Evolutionary conservation across 306 rosid species (phyloP).

Genomic region (Begonia loranthoides): DNA sequence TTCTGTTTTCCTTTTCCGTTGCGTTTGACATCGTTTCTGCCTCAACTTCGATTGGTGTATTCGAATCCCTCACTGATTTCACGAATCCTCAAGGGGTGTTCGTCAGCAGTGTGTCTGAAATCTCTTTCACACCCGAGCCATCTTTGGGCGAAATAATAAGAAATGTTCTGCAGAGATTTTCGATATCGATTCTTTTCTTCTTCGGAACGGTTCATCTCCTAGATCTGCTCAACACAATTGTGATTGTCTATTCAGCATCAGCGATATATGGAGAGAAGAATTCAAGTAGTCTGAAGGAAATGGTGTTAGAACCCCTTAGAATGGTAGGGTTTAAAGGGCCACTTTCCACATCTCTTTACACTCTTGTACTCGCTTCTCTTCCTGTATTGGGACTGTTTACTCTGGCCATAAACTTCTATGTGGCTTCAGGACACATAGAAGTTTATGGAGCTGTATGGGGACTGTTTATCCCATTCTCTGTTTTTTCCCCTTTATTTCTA

Average conservation of each 20-base stretch:
- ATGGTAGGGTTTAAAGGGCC: conserved; percentile 21
- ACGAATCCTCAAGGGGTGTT: no score
- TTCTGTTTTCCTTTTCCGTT: conserved; percentile 32
- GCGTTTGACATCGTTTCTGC: conserved; percentile 27
- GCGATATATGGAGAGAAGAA: conserved; percentile 15
- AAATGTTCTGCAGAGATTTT: background rate
- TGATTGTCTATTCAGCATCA: conserved; percentile 24
- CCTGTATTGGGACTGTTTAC: conserved; percentile 15
- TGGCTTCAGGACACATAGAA: conserved; percentile 2
- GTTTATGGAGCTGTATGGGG: conserved; percentile 2
- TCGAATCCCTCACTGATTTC: conserved; percentile 4
- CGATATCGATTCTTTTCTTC: background rate
- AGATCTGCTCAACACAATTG: conserved; percentile 17
- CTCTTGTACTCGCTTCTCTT: conserved; percentile 16
- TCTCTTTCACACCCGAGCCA: background rate
- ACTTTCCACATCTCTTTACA: conserved; percentile 21
- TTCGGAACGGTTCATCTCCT: conserved; percentile 21
- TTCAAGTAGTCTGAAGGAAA: conserved; percentile 19
- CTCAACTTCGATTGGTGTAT: conserved; percentile 15
- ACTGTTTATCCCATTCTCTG: background rate
- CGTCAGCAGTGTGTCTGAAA: no score
- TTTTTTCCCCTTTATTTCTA: background rate
- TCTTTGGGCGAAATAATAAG: background rate
- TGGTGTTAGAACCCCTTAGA: conserved; percentile 19
- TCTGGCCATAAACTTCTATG: conserved; percentile 1